Percentiles rank a stretch among this genome's conserved stretches.
Conservation (phyloP, 192 early-diverging fungal species). For the Rhizophagus prolifer region DNA sequence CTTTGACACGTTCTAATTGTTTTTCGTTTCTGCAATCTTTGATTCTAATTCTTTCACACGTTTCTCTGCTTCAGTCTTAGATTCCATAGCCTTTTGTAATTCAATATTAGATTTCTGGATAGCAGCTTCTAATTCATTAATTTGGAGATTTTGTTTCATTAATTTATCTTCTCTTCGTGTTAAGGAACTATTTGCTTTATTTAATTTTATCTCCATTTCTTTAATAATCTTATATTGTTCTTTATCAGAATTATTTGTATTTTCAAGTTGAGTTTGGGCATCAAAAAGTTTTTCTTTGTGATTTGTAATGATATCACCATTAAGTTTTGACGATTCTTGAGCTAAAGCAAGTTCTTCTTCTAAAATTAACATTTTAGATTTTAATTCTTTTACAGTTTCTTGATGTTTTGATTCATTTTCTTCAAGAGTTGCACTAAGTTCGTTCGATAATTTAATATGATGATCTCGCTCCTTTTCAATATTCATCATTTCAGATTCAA, state of each 20-base stretch:
- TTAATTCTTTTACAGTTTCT: not conserved
- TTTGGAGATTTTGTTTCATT: not conserved
- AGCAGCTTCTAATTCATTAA: constrained; percentile 2
- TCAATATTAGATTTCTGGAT: not conserved
- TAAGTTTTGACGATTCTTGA: not conserved
- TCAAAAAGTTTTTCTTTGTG: not conserved
- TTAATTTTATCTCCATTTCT: constrained; percentile 2
- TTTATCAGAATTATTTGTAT: not conserved
- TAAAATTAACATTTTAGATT: not conserved
- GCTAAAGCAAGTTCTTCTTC: not conserved
- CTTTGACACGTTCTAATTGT: not conserved
- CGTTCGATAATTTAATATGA: not conserved
- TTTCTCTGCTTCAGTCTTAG: not conserved
- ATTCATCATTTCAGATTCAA: constrained; percentile 5
- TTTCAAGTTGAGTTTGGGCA: not conserved
- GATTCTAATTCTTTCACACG: constrained; percentile 3
- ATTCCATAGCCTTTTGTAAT: not conserved
- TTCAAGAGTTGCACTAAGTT: not conserved
- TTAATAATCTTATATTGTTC: not conserved
- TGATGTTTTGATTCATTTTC: not conserved
- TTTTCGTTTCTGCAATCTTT: not conserved
- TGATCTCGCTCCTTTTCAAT: constrained; percentile 15
- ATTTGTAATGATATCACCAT: not conserved
- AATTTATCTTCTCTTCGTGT: constrained; percentile 10
- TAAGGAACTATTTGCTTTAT: not conserved